Base-by-base conservation (phyloP, 805 yeast genomes). In the Cephaloascus fragrans region DNA sequence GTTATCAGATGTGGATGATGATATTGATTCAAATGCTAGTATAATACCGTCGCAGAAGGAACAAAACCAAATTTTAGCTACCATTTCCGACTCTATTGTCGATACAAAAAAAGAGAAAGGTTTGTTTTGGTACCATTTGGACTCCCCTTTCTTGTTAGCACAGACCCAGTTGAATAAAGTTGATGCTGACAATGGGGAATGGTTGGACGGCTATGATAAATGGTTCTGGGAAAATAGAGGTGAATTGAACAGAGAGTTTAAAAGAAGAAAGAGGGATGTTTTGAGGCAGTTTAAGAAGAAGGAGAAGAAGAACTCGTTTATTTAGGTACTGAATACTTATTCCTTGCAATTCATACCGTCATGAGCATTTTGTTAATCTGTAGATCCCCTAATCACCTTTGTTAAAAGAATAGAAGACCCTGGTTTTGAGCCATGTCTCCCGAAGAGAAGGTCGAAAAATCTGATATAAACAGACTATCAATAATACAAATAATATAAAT, bases 151-250 rank as follows among this genome's bases (percentile, higher is more conserved):
- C 60, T 64, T 90, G 45, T 75, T 74, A 37, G 80, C 96, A 0
- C 97, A 89, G 59, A 70, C 96, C 0, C 95, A 84, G 55, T 56
- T 87, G 36, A 74, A 73, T 42, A 81, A 77, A 49, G 49, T 55
- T 9, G 44, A 50, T 15, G 41, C 47, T 1, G 50, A 47, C 12
- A 56, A 52, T 10, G 50, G 51, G 3, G 43, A 37, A 3, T 48
- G 39, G 2, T 60, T 67, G 17, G 62, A 59, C 3, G 63, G 62
- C 8, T 88, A 90, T 75, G 87, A 81, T 37, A 61, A 70, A 33
- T 78, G 83, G 73, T 90, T 89, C 57, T 86, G 85, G 81, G 83
- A 77, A 35, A 75, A 79, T 55, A 74, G 97, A 57, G 89, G 90
- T 32, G 84, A 79, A 39, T 70, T 88, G 69, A 78, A 81, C 44